Conservation (phyloP, 768 basidiomycete genomes). For the Lactarius trivialis region DNA sequence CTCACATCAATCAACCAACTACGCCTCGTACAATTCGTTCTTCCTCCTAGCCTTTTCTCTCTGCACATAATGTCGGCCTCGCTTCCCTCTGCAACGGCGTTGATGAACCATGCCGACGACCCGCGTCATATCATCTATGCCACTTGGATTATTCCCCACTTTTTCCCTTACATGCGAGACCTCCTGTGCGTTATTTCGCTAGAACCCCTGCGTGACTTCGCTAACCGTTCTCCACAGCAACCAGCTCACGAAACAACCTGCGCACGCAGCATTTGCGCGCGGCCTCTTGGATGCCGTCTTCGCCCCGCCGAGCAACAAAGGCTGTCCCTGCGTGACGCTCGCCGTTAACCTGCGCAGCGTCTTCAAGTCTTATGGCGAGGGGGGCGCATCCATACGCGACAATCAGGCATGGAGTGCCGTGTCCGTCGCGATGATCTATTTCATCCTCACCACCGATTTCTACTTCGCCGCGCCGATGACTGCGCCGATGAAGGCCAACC, state of each 20-base stretch:
- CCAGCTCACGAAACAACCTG: slow-evolving; percentile 1
- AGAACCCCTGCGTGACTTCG: background rate
- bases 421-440: background rate
- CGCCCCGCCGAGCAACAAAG: background rate
- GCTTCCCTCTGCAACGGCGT: background rate
- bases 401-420: background rate
- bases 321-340: background rate
- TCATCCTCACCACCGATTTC: background rate
- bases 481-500: background rate
- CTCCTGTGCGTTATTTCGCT: background rate
- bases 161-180: slow-evolving; percentile 1
- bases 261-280: background rate
- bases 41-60: background rate
- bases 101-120: background rate
- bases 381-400: background rate
- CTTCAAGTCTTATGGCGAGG: background rate
- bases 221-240: background rate
- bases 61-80: background rate
- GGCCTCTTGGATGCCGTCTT: background rate
- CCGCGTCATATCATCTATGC: background rate
- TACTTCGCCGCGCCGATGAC: background rate
- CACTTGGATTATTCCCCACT: background rate
- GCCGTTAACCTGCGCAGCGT: background rate
- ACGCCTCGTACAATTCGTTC: background rate
- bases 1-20: background rate